Conservation (phyloP, 2,329 filamentous ascomycete species). For the Dactylonectria macrodidyma region DNA sequence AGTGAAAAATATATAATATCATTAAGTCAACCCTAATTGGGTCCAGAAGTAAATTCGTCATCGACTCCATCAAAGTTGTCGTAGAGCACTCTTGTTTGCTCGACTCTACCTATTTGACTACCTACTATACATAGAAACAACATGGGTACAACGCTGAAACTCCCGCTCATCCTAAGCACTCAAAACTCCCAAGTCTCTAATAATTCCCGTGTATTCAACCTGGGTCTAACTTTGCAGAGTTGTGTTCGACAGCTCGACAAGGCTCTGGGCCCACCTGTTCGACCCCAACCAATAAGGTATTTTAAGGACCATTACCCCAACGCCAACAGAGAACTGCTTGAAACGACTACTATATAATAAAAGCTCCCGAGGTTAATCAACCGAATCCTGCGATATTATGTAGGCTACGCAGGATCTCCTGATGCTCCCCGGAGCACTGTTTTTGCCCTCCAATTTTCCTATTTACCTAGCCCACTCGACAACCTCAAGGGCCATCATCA, state of each 20-base stretch:
- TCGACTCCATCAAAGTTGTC: background rate
- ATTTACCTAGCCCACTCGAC: conserved; percentile 82
- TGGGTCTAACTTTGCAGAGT: background rate
- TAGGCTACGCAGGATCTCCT: background rate
- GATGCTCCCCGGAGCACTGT: background rate
- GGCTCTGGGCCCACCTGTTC: background rate
- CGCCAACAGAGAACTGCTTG: conserved; percentile 10
- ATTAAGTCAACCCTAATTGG: conserved; percentile 13
- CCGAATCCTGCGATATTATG: background rate
- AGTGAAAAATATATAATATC: conserved; percentile 14
- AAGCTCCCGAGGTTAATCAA: background rate
- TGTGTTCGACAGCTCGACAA: background rate
- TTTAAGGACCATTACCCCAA: conserved; percentile 21
- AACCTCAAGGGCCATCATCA: conserved; percentile 92
- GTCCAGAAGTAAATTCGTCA: background rate
- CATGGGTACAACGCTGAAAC: conserved; percentile 8
- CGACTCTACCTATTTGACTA: conserved; percentile 4
- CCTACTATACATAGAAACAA: conserved; percentile 10
- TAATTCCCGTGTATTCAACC: conserved; percentile 10
- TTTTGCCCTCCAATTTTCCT: background rate
- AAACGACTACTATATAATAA: background rate
- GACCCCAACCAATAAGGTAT: background rate
- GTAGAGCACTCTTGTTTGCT: background rate
- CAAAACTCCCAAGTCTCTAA: background rate
- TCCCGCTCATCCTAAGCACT: background rate